Evolutionary conservation across 495 filamentous ascomycete genomes (phyloP), one percentile per base, ranked within the genome.

Genomic region (Aspergillus ostianus): DNA sequence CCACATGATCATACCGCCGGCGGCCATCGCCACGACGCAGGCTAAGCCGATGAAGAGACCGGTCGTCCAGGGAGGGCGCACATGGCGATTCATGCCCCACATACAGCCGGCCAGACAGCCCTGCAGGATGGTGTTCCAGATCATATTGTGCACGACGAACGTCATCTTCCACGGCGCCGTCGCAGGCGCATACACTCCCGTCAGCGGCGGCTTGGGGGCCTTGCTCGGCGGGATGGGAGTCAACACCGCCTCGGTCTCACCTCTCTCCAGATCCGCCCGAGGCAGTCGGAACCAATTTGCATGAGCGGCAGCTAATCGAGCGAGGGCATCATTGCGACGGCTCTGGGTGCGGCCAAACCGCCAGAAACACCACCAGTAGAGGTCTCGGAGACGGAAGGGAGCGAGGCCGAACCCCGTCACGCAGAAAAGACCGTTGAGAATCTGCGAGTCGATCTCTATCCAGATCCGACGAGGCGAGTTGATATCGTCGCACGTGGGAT

Each of bases 361-460:
- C 74, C 84, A 94, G 59, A 77, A 71, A 4, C 89, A 67, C 29
- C 90, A 77, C 64, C 83, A 88, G 64, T 85, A 96, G 13, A 87
- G 73, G 67, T 96, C 92, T 1, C 91, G 81, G 65, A 94, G 88
- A 17, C 91, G 80, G 92, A 92, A 96, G 0, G 92, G 91, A 5
- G 88, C 86, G 7, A 94, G 80, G 0, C 92, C 91, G 61, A 93
- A 92, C 5, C 88, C 90, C 4, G 91, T 91, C 4, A 95, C 85
- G 75, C 91, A 93, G 80, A 96, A 95, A 0, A 95, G 82, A 0
- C 79, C 89, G 62, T 88, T 96, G 18, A 95, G 78, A 59, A 95
- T 88, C 66, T 96, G 91, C 5, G 87, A 89, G 68, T 90, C 89
- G 63, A 85, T 89, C 67, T 95, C 91, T 57, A 95, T 85, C 92